Conservation (phyloP, 768 basidiomycete genomes). For the Rickenella mellea region DNA sequence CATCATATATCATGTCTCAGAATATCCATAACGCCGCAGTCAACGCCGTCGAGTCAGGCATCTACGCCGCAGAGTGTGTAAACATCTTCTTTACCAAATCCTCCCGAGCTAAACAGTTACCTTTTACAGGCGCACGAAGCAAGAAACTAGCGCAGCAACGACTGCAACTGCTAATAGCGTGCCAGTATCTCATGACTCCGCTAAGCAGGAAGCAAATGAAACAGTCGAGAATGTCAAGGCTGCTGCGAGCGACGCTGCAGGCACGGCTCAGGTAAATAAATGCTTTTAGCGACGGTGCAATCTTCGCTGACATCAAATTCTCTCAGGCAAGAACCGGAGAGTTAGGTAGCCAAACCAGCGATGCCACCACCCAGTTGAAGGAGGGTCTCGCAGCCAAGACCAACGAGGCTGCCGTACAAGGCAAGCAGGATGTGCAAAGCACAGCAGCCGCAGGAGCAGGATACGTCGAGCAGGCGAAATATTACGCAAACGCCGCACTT, state of each 20-base stretch:
- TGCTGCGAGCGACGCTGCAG: constrained; percentile 43
- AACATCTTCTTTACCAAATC: not conserved
- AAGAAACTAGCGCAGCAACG: constrained; percentile 46
- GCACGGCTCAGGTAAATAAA: constrained; percentile 37
- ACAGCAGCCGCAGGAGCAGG: constrained; percentile 34
- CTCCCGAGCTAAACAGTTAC: not conserved
- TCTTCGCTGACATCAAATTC: not conserved
- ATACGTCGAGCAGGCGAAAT: constrained; percentile 49
- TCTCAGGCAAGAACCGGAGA: constrained; percentile 1
- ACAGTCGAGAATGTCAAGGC: constrained; percentile 36
- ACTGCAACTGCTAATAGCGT: constrained; percentile 41
- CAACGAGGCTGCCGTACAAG: constrained; percentile 46
- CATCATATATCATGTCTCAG: not conserved
- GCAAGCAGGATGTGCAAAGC: constrained; percentile 38
- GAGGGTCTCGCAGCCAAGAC: constrained; percentile 30
- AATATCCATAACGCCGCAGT: not conserved
- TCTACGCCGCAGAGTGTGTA: not conserved
- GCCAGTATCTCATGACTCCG: not conserved
- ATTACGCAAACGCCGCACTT: constrained; percentile 31
- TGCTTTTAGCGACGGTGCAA: not conserved
- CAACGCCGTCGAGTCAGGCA: not conserved
- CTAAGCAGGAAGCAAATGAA: constrained; percentile 28
- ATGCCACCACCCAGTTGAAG: constrained; percentile 22
- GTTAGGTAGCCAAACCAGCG: not conserved
- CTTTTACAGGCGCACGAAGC: constrained; percentile 21